phyloP scores from a whole-genome alignment of 306 rosid species.

The Acacia melanoxylon region DNA sequence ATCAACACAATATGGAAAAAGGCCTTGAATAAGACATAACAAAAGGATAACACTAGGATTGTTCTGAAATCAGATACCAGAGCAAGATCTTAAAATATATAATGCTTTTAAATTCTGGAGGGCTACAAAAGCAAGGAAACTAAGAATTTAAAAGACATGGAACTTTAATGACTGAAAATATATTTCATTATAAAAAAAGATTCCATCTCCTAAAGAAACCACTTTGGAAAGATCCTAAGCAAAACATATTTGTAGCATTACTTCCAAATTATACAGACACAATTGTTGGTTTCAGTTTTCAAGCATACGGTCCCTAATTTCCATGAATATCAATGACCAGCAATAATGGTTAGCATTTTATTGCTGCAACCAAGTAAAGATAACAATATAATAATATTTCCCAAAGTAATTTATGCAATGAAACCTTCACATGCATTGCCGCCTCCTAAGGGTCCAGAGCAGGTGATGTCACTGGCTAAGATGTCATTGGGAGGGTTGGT shows the following conservation, averaged over 20 bases:
- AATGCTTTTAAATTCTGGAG: conserved; percentile 18
- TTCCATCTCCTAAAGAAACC: neutral
- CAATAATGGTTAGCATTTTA: conserved; percentile 15
- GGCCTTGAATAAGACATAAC: conserved; percentile 12
- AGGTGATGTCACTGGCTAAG: conserved; percentile 29
- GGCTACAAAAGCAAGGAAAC: neutral
- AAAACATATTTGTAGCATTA: neutral
- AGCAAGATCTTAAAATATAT: conserved; percentile 8
- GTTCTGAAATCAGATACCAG: conserved; percentile 22
- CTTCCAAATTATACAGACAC: neutral
- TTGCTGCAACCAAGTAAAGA: neutral
- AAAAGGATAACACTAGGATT: conserved; percentile 19
- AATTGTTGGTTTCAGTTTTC: neutral
- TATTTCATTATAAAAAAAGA: neutral
- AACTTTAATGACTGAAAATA: neutral
- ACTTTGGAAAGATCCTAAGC: neutral
- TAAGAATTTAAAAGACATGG: neutral
- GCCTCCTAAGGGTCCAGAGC: conserved; percentile 32
- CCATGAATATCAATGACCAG: conserved; percentile 18
- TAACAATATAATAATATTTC: conserved; percentile 3
- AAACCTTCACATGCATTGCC: conserved; percentile 54
- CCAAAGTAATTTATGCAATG: conserved; percentile 22
- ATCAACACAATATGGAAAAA: conserved; percentile 21
- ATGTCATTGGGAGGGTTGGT: conserved; percentile 25
- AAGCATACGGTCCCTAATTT: conserved; percentile 2